Percentiles rank a stretch among this genome's conserved stretches.
Evolutionary conservation across 1,284 basidiomycete genomes (phyloP).

Genomic region (Inonotus hispidus): DNA sequence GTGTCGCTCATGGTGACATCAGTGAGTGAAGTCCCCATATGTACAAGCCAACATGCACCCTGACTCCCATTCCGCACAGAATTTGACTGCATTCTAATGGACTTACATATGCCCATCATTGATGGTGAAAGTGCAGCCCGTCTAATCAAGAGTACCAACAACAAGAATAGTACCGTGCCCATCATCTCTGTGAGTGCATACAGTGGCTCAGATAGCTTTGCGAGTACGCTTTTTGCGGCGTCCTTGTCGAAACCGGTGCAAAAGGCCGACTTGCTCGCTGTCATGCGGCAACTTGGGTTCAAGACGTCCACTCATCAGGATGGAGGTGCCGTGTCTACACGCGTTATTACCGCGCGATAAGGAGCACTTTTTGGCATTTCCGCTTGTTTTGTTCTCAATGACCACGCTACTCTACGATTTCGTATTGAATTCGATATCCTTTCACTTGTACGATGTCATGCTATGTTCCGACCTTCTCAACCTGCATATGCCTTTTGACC

Average conservation of each 20-base stretch:
- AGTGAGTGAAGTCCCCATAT: slow-evolving; percentile 45
- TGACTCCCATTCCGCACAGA: slow-evolving; percentile 40
- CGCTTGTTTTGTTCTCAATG: slow-evolving; percentile 25
- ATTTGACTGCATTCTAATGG: slow-evolving; percentile 87
- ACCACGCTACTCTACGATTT: slow-evolving; percentile 25
- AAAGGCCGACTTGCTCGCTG: slow-evolving; percentile 76
- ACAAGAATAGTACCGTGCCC: slow-evolving; percentile 84
- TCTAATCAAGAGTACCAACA: slow-evolving; percentile 93
- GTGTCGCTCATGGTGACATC: slow-evolving; percentile 94
- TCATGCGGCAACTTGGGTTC: slow-evolving; percentile 84
- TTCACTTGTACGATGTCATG: slow-evolving; percentile 11
- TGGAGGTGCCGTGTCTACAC: slow-evolving; percentile 29
- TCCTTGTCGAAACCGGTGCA: slow-evolving; percentile 85
- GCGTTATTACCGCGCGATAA: slow-evolving; percentile 42
- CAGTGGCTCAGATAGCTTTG: slow-evolving; percentile 57
- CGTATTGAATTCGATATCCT: slow-evolving; percentile 23
- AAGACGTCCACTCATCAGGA: slow-evolving; percentile 74
- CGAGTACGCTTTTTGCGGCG: slow-evolving; percentile 78
- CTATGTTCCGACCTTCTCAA: not conserved
- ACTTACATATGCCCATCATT: slow-evolving; percentile 89
- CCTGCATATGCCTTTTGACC: slow-evolving; percentile 9
- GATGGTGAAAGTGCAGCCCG: slow-evolving; percentile 89
- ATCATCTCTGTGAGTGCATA: slow-evolving; percentile 91
- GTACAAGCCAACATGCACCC: too few species aligned
- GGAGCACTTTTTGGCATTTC: slow-evolving; percentile 4